These are phyloP conservation scores for Medicago lupulina DNA, from an alignment of 306 rosid species.

Conservation along the genomic window DNA sequence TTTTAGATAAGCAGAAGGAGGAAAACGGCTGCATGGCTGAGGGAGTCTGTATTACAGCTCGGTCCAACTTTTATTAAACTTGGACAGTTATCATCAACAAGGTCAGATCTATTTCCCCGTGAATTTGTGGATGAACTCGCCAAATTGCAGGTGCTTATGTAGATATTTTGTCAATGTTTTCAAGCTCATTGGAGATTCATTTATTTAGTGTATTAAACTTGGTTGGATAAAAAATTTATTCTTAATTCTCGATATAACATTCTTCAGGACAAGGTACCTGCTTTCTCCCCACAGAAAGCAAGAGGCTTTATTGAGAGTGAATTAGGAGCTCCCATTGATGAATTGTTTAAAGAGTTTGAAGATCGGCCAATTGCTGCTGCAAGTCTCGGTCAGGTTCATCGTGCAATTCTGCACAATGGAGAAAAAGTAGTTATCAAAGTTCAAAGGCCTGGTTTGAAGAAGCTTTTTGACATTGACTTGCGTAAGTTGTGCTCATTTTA, in stretches of 20 bases:
- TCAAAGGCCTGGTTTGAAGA: conserved; percentile 96
- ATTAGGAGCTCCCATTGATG: conserved; percentile 68
- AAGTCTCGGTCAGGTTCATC: conserved; percentile 98
- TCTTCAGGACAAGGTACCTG: conserved; percentile 87
- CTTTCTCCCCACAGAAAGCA: conserved; percentile 84
- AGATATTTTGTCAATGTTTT: neutral
- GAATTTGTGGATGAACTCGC: conserved; percentile 94
- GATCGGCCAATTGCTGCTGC: conserved; percentile 95
- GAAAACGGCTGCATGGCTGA: conserved; percentile 85
- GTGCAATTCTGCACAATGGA: conserved; percentile 89
- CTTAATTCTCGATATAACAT: conserved; percentile 34
- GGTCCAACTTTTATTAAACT: conserved; percentile 97
- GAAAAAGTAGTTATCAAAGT: conserved; percentile 91
- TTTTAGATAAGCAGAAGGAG: conserved; percentile 70
- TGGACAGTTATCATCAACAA: conserved; percentile 91
- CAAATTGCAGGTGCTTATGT: conserved; percentile 74
- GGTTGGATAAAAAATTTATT: neutral
- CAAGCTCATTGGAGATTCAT: conserved; percentile 2
- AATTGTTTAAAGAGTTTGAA: conserved; percentile 81
- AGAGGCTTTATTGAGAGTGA: conserved; percentile 78
- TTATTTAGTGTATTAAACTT: conserved; percentile 10
- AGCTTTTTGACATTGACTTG: conserved; percentile 94
- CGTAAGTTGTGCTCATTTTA: conserved; percentile 60
- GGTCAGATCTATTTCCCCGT: conserved; percentile 88
- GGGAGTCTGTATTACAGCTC: conserved; percentile 85